These are phyloP conservation scores for Fusarium compactum DNA, from an alignment of 2,329 filamentous ascomycete species.

Conservation along the genomic window DNA sequence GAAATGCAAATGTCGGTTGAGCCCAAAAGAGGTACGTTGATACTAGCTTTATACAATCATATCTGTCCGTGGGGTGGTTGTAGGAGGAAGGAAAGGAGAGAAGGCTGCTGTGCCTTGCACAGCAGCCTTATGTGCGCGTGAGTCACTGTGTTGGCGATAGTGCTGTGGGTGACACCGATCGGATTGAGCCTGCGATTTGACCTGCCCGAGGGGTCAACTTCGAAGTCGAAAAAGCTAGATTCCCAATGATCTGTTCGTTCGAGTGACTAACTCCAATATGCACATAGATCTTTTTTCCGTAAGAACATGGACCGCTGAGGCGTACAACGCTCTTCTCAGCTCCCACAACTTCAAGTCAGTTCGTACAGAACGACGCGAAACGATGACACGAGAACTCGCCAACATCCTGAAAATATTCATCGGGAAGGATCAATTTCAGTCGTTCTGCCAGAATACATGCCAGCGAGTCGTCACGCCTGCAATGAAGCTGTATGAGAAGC, in stretches of 20 bases:
- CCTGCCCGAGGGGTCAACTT: no score
- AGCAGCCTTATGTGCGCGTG: no score
- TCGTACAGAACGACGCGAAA: conserved; percentile 42
- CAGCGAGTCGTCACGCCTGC: conserved; percentile 52
- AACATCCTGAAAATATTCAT: conserved; percentile 47
- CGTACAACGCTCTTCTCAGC: conserved; percentile 53
- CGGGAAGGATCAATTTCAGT: conserved; percentile 41
- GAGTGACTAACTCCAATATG: not conserved
- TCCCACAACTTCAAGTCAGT: conserved; percentile 46
- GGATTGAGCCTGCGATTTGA: no score
- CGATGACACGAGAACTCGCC: conserved; percentile 49
- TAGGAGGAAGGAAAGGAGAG: no score
- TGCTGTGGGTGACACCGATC: no score
- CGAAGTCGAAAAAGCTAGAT: no score
- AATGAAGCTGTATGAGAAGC: conserved; percentile 54
- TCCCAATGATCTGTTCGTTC: no score
- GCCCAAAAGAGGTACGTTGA: conserved; percentile 53
- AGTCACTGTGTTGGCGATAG: no score
- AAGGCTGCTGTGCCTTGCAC: no score
- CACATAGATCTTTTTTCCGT: conserved; percentile 52
- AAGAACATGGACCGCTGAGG: conserved; percentile 55
- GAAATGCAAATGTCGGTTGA: conserved; percentile 52
- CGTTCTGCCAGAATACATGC: conserved; percentile 43
- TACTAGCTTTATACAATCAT: no score
- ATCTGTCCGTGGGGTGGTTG: no score